phyloP scores from a whole-genome alignment of 1,284 basidiomycete genomes.

The Ceratobasidium sp. region DNA sequence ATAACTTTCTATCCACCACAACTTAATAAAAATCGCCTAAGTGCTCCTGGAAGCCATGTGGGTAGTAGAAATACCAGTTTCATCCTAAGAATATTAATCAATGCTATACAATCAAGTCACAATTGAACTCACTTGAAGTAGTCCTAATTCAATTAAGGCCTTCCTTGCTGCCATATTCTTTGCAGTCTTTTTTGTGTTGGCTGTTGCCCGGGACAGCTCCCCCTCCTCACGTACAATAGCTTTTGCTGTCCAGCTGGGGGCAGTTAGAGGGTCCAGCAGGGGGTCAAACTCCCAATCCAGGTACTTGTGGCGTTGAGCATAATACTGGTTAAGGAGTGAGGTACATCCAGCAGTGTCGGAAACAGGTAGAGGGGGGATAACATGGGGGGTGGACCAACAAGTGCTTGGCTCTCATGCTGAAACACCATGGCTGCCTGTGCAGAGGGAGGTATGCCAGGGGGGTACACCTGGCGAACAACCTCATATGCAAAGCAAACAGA shows the following conservation, averaged over 20 bases:
- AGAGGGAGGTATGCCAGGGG: slow-evolving; percentile 3
- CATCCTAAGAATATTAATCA: slow-evolving; percentile 8
- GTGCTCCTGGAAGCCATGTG: not conserved
- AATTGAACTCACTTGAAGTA: slow-evolving; percentile 24
- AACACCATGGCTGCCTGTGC: not conserved
- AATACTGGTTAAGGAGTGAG: slow-evolving; percentile 38
- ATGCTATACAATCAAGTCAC: not conserved
- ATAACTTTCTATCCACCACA: slow-evolving; percentile 3
- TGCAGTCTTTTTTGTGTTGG: slow-evolving; percentile 37
- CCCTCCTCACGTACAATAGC: slow-evolving; percentile 19
- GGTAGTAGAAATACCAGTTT: not conserved
- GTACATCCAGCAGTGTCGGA: slow-evolving; percentile 32
- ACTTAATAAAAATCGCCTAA: slow-evolving; percentile 16
- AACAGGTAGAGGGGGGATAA: slow-evolving; percentile 22
- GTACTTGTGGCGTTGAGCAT: slow-evolving; percentile 29
- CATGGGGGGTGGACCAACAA: slow-evolving; percentile 2
- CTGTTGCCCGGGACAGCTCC: slow-evolving; percentile 13
- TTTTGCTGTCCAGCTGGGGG: slow-evolving; percentile 38
- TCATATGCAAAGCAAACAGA: slow-evolving; percentile 36
- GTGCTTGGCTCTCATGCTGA: not conserved
- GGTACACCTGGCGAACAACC: slow-evolving; percentile 32
- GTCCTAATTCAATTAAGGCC: slow-evolving; percentile 1
- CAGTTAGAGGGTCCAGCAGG: slow-evolving; percentile 13
- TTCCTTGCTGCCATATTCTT: slow-evolving; percentile 37
- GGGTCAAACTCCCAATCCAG: slow-evolving; percentile 33